Base-by-base conservation (phyloP, 2,329 filamentous ascomycete species). In the Exophiala phaeomuriformis region DNA sequence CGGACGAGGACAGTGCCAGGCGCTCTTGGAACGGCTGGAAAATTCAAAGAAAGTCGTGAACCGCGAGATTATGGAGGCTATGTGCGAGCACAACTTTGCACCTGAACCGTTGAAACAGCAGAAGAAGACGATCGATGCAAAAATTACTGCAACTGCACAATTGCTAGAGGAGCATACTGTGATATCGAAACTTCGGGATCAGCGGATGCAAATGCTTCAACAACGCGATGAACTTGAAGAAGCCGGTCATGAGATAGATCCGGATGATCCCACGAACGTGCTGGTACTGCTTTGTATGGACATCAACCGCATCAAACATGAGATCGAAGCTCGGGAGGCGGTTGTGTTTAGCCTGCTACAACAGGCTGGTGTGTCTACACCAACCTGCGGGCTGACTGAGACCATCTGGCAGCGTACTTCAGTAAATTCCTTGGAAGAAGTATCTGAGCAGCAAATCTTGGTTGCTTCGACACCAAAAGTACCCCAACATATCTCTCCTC, bases 81-180 rank as follows among this genome's bases (percentile, higher is more conserved):
- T 60, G 27, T 63, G 56, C 32, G 61, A 62, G 40, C 53, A 57
- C 12, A 59, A 61, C 4, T 57, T 51, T 33, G 57, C 54, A 8
- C 56, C 63, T 31, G 41, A 43, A 1, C 47, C 61, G 29, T 30
- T 53, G 5, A 58, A 56, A 31, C 53, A 61, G 12, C 44, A 37
- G 30, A 40, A 48, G 27, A 57, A 69, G 49, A 52, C 51, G 9
- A 64, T 73, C 27, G 66, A 65, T 10, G 56, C 60, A 31, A 69
- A 66, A 52, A 70, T 74, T 27, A 64, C 69, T 44, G 67, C 70
- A 4, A 65, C 74, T 19, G 48, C 43, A 28, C 49, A 57, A 32
- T 41, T 61, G 32, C 64, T 65, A 33, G 60, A 66, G 33, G 56
- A 64, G 44, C 66, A 66, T 43, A 68, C 67, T 43, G 58, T 67